Evolutionary conservation across 1,284 basidiomycete genomes (phyloP).

Genomic region (Vanrija sp.): DNA sequence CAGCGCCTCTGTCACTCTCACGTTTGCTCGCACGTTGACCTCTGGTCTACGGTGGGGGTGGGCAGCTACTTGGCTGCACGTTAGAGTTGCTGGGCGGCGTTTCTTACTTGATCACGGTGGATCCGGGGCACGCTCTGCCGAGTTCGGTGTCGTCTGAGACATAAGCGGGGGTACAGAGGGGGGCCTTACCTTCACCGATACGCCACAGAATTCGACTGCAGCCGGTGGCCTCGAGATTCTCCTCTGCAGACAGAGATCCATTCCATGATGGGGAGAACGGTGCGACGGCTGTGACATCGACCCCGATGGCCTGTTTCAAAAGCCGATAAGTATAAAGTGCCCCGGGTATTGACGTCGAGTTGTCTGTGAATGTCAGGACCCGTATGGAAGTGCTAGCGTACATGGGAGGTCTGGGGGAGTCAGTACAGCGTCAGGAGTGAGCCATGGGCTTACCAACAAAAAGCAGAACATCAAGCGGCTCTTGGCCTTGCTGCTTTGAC

Average conservation of each 20-base stretch:
- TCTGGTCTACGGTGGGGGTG: background rate
- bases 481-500: background rate
- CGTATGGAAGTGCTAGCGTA: background rate
- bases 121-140: background rate
- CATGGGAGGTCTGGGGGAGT: background rate
- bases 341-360: background rate
- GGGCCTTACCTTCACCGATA: background rate
- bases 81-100: background rate
- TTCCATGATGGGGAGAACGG: background rate
- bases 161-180: background rate
- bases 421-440: background rate
- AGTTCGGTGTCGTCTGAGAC: background rate
- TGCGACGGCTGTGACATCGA: background rate
- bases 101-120: conserved; percentile 1
- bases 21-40: background rate
- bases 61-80: background rate
- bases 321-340: background rate
- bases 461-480: background rate
- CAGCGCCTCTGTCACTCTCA: background rate
- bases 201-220: background rate
- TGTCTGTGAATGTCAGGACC: background rate
- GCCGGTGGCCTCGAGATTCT: background rate
- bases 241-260: background rate
- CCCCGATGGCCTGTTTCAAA: background rate
- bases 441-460: conserved; percentile 1